phyloP scores from a whole-genome alignment of 352 stramenopile genomes.

The Thalassiosira gravida region DNA sequence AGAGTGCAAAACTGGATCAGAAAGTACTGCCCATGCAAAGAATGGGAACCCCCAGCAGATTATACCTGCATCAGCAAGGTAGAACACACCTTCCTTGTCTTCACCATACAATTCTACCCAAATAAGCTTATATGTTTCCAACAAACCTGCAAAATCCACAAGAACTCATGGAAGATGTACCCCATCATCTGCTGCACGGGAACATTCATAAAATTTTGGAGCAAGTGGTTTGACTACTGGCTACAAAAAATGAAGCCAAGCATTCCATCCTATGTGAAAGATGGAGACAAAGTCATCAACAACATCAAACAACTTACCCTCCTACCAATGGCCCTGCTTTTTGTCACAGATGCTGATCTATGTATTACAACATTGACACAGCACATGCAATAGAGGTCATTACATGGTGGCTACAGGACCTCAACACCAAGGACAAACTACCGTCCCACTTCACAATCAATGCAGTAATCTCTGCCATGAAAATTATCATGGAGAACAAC shows the following conservation, averaged over 20 bases:
- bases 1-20: neutral
- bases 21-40: neutral
- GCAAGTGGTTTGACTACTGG: constrained; percentile 24
- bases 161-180: constrained; percentile 1
- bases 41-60: neutral
- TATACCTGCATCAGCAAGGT: neutral
- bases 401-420: neutral
- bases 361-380: constrained; percentile 36
- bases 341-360: constrained; percentile 20
- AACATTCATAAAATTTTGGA: constrained; percentile 4
- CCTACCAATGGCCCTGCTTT: constrained; percentile 5
- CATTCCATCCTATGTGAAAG: constrained; percentile 22
- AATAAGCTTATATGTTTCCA: constrained; percentile 15
- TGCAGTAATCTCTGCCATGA: constrained; percentile 21
- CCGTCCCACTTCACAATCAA: constrained; percentile 19
- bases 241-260: constrained; percentile 26
- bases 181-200: constrained; percentile 21
- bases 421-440: neutral
- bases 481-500: constrained; percentile 45
- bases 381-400: constrained; percentile 19
- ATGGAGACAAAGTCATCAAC: neutral
- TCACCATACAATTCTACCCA: neutral
- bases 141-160: constrained; percentile 29
- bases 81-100: neutral
- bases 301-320: neutral